Conservation (phyloP, 2,329 filamentous ascomycete genomes). For the Ramularia collo-cygni region DNA sequence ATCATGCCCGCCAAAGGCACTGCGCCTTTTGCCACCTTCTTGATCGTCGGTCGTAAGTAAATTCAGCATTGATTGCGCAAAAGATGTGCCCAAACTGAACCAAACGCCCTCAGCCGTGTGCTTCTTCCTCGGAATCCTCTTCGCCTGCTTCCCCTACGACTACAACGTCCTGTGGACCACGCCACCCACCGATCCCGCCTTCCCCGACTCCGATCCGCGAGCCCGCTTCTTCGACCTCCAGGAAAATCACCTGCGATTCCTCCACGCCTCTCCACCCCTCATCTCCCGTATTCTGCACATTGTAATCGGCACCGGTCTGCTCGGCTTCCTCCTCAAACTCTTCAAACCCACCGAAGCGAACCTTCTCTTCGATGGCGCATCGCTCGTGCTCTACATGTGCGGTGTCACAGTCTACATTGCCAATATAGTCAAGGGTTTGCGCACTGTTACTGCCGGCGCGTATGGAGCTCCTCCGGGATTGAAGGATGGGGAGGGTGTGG, state of each 20-base stretch:
- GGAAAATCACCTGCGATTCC: slow-evolving; percentile 81
- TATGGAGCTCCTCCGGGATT: slow-evolving; percentile 49
- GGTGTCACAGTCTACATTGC: slow-evolving; percentile 88
- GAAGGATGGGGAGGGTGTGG: slow-evolving; percentile 33
- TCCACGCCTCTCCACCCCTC: slow-evolving; percentile 84
- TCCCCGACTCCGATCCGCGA: slow-evolving; percentile 29
- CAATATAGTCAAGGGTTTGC: slow-evolving; percentile 92
- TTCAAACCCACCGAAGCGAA: slow-evolving; percentile 92
- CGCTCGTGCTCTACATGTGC: slow-evolving; percentile 68
- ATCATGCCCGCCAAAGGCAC: slow-evolving; percentile 26
- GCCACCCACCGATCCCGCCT: slow-evolving; percentile 42
- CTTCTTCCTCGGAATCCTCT: slow-evolving; percentile 98
- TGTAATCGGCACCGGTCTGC: slow-evolving; percentile 76
- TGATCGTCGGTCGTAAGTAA: slow-evolving; percentile 86
- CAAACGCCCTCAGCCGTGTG: slow-evolving; percentile 53
- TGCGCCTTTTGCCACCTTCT: slow-evolving; percentile 78
- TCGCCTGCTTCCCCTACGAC: slow-evolving; percentile 94
- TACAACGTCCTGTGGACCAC: slow-evolving; percentile 79
- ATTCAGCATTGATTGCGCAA: not conserved
- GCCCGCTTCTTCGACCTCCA: slow-evolving; percentile 72
- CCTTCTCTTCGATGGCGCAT: slow-evolving; percentile 82
- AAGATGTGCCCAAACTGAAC: slow-evolving; percentile 2
- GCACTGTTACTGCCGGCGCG: slow-evolving; percentile 68
- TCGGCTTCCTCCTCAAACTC: slow-evolving; percentile 88
- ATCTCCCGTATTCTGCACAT: slow-evolving; percentile 93